Evolutionary conservation across 1,284 basidiomycete species (phyloP).

Genomic region (Xerocomus amazonicus): DNA sequence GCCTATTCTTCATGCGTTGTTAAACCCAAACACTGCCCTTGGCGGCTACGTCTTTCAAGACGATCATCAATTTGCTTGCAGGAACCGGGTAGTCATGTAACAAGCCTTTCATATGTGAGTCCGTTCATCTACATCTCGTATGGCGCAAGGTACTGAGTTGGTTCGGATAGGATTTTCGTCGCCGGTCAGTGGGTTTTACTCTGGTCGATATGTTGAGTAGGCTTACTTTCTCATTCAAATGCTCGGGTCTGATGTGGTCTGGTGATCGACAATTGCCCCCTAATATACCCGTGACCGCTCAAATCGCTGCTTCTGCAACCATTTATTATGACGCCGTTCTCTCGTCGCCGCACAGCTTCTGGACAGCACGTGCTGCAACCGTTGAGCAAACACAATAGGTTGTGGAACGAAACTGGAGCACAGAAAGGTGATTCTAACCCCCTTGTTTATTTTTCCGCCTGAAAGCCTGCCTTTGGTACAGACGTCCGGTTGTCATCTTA

Average conservation of each 20-base stretch:
- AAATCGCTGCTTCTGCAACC: too few relatives aligned
- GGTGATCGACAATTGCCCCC: conserved; percentile 43
- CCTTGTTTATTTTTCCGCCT: too few relatives aligned
- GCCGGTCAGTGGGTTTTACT: conserved; percentile 13
- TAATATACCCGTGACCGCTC: conserved; percentile 41
- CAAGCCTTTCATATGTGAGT: conserved; percentile 28
- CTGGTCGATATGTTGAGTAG: too few relatives aligned
- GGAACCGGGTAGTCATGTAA: conserved; percentile 51
- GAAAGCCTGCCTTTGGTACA: conserved; percentile 18
- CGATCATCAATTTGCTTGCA: conserved; percentile 45
- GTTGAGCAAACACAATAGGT: conserved; percentile 37
- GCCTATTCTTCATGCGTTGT: conserved; percentile 50
- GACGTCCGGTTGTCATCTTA: conserved; percentile 57
- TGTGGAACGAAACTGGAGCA: conserved; percentile 52
- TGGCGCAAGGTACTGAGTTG: background rate
- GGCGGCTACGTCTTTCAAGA: conserved; percentile 53
- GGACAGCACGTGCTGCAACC: conserved; percentile 42
- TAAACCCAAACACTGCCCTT: conserved; percentile 25
- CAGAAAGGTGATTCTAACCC: conserved; percentile 42
- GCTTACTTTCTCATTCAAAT: background rate
- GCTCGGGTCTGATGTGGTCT: conserved; percentile 50
- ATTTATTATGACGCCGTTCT: too few relatives aligned
- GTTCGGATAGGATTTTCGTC: conserved; percentile 25
- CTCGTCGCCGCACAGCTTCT: too few relatives aligned
- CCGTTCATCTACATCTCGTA: background rate